phyloP scores from a whole-genome alignment of 208 protist species.

The Vickermania ingenoplastis region DNA sequence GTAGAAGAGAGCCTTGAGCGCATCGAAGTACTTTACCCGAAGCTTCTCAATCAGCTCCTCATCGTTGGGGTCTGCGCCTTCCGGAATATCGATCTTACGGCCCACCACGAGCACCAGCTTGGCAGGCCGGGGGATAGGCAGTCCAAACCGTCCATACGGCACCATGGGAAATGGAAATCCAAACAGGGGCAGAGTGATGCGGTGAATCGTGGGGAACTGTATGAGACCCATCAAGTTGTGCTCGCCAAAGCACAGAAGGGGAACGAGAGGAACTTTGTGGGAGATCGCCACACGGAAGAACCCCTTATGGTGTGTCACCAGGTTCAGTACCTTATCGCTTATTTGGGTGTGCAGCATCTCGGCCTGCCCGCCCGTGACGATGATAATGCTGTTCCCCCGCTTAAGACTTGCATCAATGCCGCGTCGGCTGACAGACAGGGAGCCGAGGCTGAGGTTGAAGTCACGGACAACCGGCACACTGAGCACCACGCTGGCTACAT shows the following conservation, averaged over 20 bases:
- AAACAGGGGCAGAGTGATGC: conserved; percentile 36
- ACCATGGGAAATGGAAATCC: conserved; percentile 81
- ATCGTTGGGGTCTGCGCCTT: conserved; percentile 41
- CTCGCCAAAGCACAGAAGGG: conserved; percentile 76
- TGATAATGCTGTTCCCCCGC: conserved; percentile 56
- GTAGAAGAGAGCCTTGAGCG: conserved; percentile 56
- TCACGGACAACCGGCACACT: conserved; percentile 63
- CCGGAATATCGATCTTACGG: conserved; percentile 39
- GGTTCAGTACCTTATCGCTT: conserved; percentile 31
- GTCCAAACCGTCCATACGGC: conserved; percentile 49
- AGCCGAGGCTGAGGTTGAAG: conserved; percentile 57
- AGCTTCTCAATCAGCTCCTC: conserved; percentile 38
- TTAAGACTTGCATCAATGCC: conserved; percentile 40
- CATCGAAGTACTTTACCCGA: conserved; percentile 48
- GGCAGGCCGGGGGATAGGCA: conserved; percentile 54
- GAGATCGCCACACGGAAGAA: conserved; percentile 67
- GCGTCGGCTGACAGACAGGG: conserved; percentile 40
- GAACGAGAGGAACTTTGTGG: conserved; percentile 62
- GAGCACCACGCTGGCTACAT: conserved; percentile 70
- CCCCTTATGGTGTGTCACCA: conserved; percentile 72
- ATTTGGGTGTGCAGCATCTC: conserved; percentile 68
- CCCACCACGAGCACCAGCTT: conserved; percentile 69
- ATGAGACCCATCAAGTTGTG: conserved; percentile 63
- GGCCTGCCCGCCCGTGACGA: conserved; percentile 81
- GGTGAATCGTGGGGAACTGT: conserved; percentile 53